These are phyloP conservation scores for Sechiopsis laciniata DNA, from an alignment of 306 rosid species.

Conservation along the genomic window DNA sequence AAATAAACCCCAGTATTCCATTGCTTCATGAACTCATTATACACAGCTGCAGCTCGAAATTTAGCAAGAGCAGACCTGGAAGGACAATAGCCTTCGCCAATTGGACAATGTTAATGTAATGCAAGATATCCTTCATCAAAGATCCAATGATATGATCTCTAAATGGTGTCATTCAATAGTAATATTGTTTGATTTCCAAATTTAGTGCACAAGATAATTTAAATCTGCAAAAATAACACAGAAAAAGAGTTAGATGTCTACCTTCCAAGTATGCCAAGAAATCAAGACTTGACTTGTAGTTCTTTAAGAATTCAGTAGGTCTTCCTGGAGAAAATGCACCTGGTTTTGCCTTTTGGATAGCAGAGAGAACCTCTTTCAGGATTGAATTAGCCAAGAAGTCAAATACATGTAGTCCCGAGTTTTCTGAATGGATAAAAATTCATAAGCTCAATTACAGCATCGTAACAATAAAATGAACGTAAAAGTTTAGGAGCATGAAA, in stretches of 20 bases:
- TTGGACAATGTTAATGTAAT: conserved; percentile 31
- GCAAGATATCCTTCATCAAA: conserved; percentile 6
- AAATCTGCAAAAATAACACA: conserved; percentile 13
- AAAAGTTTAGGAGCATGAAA: not conserved
- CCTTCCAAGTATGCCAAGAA: conserved; percentile 89
- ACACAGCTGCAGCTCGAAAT: conserved; percentile 76
- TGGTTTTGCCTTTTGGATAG: conserved; percentile 90
- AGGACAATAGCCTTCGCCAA: conserved; percentile 65
- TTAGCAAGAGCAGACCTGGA: conserved; percentile 84
- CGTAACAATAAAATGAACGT: not conserved
- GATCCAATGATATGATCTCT: not conserved
- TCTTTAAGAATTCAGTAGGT: conserved; percentile 80
- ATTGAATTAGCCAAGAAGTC: conserved; percentile 96
- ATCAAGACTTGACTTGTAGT: conserved; percentile 82
- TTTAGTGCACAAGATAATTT: not conserved
- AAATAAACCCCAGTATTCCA: conserved; percentile 94
- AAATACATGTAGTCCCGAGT: conserved; percentile 91
- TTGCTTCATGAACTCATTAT: conserved; percentile 88
- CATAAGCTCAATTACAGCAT: not conserved
- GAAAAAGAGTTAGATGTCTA: conserved; percentile 27
- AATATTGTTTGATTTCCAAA: conserved; percentile 5
- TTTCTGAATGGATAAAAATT: conserved; percentile 53
- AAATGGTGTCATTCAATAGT: not conserved
- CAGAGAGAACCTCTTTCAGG: conserved; percentile 85
- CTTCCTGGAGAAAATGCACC: conserved; percentile 98